Conservation (phyloP, 2,329 filamentous ascomycete genomes). For the Stemphylium lycopersici region DNA sequence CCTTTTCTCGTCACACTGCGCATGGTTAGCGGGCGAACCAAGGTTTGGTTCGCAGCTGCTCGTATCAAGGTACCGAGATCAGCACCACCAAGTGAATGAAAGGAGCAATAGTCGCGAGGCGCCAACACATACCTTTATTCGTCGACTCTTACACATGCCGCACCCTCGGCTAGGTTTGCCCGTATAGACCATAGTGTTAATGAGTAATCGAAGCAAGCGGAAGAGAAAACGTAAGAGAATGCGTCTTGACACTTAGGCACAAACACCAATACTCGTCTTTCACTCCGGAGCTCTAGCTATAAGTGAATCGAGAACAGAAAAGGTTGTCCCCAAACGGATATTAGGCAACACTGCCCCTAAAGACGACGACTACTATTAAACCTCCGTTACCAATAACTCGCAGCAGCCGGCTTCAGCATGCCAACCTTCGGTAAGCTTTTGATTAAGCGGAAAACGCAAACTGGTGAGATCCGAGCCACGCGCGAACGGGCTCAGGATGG, state of each 20-base stretch:
- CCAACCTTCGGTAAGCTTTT: slow-evolving; percentile 16
- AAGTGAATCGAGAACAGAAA: slow-evolving; percentile 11
- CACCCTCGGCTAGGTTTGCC: slow-evolving; percentile 62
- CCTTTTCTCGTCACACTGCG: slow-evolving; percentile 45
- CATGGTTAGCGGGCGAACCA: slow-evolving; percentile 10
- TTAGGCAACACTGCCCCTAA: slow-evolving; percentile 34
- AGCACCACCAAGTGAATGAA: slow-evolving; percentile 2
- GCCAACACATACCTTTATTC: slow-evolving; percentile 68
- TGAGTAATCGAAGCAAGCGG: slow-evolving; percentile 14
- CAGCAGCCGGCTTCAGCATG: slow-evolving; percentile 14
- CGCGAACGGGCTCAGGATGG: slow-evolving; percentile 14
- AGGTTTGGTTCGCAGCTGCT: slow-evolving; percentile 1
- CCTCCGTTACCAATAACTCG: slow-evolving; percentile 17
- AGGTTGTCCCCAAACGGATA: slow-evolving; percentile 5
- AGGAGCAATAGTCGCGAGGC: slow-evolving; percentile 7
- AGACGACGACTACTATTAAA: slow-evolving; percentile 32
- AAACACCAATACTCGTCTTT: slow-evolving; percentile 1
- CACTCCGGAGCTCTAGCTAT: slow-evolving; percentile 3
- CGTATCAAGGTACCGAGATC: background rate
- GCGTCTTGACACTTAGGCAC: slow-evolving; percentile 3
- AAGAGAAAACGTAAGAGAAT: slow-evolving; percentile 11
- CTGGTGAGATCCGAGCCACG: slow-evolving; percentile 15
- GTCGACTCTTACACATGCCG: slow-evolving; percentile 74
- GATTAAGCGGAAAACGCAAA: slow-evolving; percentile 6
- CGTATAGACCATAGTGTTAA: slow-evolving; percentile 47